A percentile compares a stretch with the other conserved stretches of the same genome.
phyloP scores from a whole-genome alignment of 306 rosid species.

The Glycine latifolia region DNA sequence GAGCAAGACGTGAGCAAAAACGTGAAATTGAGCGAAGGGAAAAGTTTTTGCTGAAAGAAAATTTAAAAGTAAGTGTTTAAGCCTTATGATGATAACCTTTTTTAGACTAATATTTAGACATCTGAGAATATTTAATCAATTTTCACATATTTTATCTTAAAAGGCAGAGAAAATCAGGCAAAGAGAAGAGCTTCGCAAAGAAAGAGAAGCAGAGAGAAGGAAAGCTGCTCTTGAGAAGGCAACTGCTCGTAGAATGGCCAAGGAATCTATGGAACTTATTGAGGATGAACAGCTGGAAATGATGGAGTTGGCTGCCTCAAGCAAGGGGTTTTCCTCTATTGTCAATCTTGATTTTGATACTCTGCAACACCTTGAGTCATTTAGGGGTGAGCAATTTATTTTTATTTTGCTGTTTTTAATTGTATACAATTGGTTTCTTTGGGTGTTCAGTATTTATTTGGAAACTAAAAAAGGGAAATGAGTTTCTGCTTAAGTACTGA shows the following conservation, averaged over 20 bases:
- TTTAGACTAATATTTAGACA: slow-evolving; percentile 34
- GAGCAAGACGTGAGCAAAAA: slow-evolving; percentile 79
- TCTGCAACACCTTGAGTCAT: slow-evolving; percentile 79
- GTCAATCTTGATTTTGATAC: slow-evolving; percentile 86
- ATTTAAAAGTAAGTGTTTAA: slow-evolving; percentile 65
- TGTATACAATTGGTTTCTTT: background rate
- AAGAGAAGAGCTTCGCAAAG: slow-evolving; percentile 93
- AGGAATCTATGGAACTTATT: slow-evolving; percentile 96
- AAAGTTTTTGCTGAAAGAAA: slow-evolving; percentile 77
- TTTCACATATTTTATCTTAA: slow-evolving; percentile 40
- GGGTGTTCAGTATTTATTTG: slow-evolving; percentile 10
- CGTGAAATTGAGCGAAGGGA: slow-evolving; percentile 93
- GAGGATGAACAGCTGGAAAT: slow-evolving; percentile 98
- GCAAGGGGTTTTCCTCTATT: slow-evolving; percentile 87
- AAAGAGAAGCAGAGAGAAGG: slow-evolving; percentile 89
- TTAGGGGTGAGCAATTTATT: slow-evolving; percentile 65
- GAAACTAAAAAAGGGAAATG: background rate
- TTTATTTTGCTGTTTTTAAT: background rate
- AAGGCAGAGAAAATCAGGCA: slow-evolving; percentile 89
- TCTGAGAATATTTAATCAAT: slow-evolving; percentile 39
- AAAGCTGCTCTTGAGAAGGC: slow-evolving; percentile 97
- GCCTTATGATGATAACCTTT: slow-evolving; percentile 11
- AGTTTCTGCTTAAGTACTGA: slow-evolving; percentile 9
- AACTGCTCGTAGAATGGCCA: slow-evolving; percentile 88
- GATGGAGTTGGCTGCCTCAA: slow-evolving; percentile 92